A percentile compares a stretch with the other conserved stretches of the same genome.
Conservation (phyloP, 371 early-diverging fungal species). For the Apophysomyces variabilis region DNA sequence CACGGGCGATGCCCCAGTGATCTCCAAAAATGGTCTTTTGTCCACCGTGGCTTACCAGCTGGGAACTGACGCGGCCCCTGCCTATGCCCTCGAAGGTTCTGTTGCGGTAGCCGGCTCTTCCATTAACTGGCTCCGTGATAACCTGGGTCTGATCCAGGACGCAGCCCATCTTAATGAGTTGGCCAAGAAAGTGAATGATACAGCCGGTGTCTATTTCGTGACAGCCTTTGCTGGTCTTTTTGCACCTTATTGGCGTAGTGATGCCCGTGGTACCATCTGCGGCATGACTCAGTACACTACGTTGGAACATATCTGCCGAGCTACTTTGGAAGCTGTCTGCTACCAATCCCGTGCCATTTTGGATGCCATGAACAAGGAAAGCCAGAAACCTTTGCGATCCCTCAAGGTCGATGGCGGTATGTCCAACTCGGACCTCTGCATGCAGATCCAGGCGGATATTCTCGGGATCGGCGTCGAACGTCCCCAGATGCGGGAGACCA, state of each 20-base stretch:
- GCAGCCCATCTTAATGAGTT: constrained; percentile 71
- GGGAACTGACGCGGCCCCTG: constrained; percentile 62
- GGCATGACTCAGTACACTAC: constrained; percentile 91
- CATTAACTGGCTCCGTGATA: constrained; percentile 92
- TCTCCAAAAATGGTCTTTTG: constrained; percentile 84
- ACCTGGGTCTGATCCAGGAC: constrained; percentile 74
- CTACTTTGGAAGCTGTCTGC: constrained; percentile 90
- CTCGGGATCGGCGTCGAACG: constrained; percentile 86
- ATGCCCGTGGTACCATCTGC: constrained; percentile 89
- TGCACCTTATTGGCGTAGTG: constrained; percentile 95
- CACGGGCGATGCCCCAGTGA: constrained; percentile 78
- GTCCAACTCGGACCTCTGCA: constrained; percentile 85
- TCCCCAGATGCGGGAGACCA: constrained; percentile 92
- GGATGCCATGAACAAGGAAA: constrained; percentile 89
- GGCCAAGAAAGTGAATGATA: constrained; percentile 65
- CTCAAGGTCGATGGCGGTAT: constrained; percentile 96
- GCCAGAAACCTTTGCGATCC: constrained; percentile 57
- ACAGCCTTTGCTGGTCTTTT: constrained; percentile 94
- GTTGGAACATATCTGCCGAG: constrained; percentile 85
- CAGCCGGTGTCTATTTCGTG: constrained; percentile 95
- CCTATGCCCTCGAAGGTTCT: constrained; percentile 95
- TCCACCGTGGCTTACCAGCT: constrained; percentile 94
- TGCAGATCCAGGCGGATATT: constrained; percentile 94
- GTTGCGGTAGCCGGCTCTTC: constrained; percentile 94
- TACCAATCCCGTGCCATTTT: constrained; percentile 91